Conservation (phyloP, 2,329 filamentous ascomycete genomes). For the Dactylellina sp. region DNA sequence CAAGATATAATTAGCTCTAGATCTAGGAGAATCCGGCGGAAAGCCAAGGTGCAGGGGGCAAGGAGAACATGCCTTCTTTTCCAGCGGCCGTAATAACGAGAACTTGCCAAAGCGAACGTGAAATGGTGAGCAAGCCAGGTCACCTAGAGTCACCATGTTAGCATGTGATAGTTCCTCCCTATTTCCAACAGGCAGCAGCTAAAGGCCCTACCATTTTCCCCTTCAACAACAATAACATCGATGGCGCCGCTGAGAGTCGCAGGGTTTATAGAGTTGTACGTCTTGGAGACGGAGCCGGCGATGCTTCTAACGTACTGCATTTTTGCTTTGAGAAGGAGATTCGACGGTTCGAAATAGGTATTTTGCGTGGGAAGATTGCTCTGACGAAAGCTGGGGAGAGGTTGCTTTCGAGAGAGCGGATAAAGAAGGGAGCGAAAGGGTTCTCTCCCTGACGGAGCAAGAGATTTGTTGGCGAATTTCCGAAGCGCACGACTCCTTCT, state of each 20-base stretch:
- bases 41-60: constrained; percentile 19
- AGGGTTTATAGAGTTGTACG: constrained; percentile 99
- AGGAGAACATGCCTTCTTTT: constrained; percentile 78
- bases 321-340: constrained; percentile 3
- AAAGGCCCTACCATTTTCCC: constrained; percentile 78
- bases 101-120: constrained; percentile 99
- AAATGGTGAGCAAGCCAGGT: constrained; percentile 91
- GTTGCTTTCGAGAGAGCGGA: constrained; percentile 10
- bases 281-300: constrained; percentile 94
- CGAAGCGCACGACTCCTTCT: constrained; percentile 27
- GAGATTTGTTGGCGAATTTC: constrained; percentile 28
- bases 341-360: constrained; percentile 1
- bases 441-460: constrained; percentile 48
- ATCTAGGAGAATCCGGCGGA: not conserved
- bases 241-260: constrained; percentile 97
- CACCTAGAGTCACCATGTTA: constrained; percentile 64
- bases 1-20: constrained; percentile 29
- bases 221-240: constrained; percentile 97
- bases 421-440: constrained; percentile 17
- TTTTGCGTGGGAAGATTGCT: not conserved
- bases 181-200: not conserved
- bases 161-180: constrained; percentile 17
- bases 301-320: constrained; percentile 70
- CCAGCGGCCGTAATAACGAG: constrained; percentile 89
- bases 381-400: not conserved